Conservation (phyloP, 306 rosid species). For the Psophocarpus tetragonolobus region DNA sequence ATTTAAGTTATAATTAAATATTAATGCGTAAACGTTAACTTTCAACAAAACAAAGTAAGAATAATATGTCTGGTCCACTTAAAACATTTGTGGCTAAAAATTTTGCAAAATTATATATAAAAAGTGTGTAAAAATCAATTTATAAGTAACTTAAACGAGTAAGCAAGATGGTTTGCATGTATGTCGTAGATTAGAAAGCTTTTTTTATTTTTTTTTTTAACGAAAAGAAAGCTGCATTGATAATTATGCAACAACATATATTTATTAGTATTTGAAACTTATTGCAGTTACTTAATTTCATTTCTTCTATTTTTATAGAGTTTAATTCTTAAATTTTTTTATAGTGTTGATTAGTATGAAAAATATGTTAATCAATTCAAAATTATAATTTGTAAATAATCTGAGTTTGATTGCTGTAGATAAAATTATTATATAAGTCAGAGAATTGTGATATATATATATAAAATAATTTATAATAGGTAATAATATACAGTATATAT, state of each 20-base stretch:
- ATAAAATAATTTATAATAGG: no score
- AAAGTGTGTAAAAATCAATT: constrained; percentile 23
- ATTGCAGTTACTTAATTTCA: neutral
- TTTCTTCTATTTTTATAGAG: neutral
- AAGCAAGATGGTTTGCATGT: neutral
- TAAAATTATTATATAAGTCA: no score
- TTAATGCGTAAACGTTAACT: neutral
- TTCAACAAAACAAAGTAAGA: neutral
- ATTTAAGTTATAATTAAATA: neutral
- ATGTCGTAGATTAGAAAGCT: neutral
- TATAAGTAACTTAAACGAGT: neutral
- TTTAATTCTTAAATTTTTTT: no score
- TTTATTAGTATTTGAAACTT: neutral
- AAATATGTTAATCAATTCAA: no score
- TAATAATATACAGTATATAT: no score
- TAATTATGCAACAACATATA: neutral
- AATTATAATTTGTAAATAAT: no score
- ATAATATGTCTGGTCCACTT: neutral
- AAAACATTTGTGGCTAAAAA: neutral
- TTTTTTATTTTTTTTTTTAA: neutral
- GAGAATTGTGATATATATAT: no score
- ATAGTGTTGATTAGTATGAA: no score
- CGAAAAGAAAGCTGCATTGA: neutral
- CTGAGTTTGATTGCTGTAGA: no score
- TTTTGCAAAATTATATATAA: constrained; percentile 1